phyloP scores from a whole-genome alignment of 129 eudicot species.

The Glebionis coronaria region DNA sequence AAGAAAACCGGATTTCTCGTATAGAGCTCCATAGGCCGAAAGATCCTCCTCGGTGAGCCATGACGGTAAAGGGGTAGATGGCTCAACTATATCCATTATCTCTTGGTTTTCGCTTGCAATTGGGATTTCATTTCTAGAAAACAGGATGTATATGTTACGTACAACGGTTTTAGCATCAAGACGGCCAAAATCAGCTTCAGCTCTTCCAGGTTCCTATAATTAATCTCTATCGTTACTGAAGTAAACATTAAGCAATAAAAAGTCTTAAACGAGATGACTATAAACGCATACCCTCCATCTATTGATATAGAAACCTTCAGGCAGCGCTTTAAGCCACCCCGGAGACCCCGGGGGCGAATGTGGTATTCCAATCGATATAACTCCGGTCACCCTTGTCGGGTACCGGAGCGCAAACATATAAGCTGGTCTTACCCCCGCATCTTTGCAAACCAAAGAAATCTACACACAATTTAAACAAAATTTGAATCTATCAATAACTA shows the following conservation, averaged over 20 bases:
- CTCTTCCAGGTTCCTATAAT: conserved; percentile 45
- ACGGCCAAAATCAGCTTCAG: conserved; percentile 38
- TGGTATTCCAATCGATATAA: conserved; percentile 38
- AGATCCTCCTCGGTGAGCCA: conserved; percentile 31
- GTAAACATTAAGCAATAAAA: too few species aligned
- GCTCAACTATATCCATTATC: conserved; percentile 33
- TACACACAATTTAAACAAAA: conserved; percentile 7
- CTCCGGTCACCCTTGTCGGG: conserved; percentile 30
- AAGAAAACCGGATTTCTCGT: conserved; percentile 33
- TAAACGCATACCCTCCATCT: conserved; percentile 47
- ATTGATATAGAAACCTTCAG: conserved; percentile 49
- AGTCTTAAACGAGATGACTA: too few species aligned
- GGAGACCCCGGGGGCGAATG: conserved; percentile 23
- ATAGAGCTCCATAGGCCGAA: conserved; percentile 25
- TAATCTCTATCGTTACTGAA: too few species aligned
- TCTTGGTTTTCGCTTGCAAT: conserved; percentile 32
- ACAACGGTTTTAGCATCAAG: conserved; percentile 30
- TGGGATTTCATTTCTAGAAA: conserved; percentile 32
- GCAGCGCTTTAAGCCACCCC: conserved; percentile 29
- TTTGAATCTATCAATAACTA: neutral
- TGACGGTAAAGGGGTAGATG: conserved; percentile 26
- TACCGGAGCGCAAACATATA: conserved; percentile 36
- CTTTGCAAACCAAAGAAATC: conserved; percentile 50
- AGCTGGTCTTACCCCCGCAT: conserved; percentile 44
- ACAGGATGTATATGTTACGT: conserved; percentile 34